Percentiles rank a stretch among this genome's conserved stretches.
Evolutionary conservation across 768 basidiomycete species (phyloP).

Genomic region (Pulveroboletus ravenelii): DNA sequence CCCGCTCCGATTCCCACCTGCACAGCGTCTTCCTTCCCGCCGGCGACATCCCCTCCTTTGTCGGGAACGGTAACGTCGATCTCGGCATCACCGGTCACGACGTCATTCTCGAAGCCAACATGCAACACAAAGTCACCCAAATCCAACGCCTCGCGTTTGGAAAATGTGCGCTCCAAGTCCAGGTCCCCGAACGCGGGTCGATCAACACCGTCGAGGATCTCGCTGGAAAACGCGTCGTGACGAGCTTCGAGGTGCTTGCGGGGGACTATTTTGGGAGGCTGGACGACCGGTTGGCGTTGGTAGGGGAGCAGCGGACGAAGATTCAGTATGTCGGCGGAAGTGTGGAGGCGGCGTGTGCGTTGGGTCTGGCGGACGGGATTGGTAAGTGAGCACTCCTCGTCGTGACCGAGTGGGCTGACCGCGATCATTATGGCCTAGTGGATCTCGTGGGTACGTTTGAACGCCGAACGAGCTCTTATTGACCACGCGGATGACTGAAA

Average conservation of each 20-base stretch:
- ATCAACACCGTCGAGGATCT: conserved; percentile 74
- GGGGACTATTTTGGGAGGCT: conserved; percentile 69
- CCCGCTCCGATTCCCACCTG: too few relatives aligned
- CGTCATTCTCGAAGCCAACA: conserved; percentile 86
- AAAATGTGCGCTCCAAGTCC: conserved; percentile 84
- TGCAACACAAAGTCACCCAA: conserved; percentile 74
- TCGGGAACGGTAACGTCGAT: conserved; percentile 95
- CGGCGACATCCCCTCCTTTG: conserved; percentile 95
- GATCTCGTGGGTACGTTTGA: conserved; percentile 79
- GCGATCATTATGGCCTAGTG: conserved; percentile 41
- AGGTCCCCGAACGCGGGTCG: conserved; percentile 75
- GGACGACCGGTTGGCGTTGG: conserved; percentile 51
- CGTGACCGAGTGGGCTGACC: conserved; percentile 3
- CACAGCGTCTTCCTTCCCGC: conserved; percentile 93
- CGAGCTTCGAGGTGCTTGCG: conserved; percentile 89
- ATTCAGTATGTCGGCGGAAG: conserved; percentile 97
- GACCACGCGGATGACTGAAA: not conserved
- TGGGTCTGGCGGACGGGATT: conserved; percentile 96
- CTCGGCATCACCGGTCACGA: conserved; percentile 98
- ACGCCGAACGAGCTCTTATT: conserved; percentile 21
- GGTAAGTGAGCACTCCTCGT: conserved; percentile 44
- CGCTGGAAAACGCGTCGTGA: conserved; percentile 89
- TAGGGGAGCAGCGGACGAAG: conserved; percentile 58
- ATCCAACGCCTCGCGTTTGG: conserved; percentile 86
- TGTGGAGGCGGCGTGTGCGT: conserved; percentile 95